Conservation (phyloP, 495 filamentous ascomycete species). For the Penicillium cataractarum region DNA sequence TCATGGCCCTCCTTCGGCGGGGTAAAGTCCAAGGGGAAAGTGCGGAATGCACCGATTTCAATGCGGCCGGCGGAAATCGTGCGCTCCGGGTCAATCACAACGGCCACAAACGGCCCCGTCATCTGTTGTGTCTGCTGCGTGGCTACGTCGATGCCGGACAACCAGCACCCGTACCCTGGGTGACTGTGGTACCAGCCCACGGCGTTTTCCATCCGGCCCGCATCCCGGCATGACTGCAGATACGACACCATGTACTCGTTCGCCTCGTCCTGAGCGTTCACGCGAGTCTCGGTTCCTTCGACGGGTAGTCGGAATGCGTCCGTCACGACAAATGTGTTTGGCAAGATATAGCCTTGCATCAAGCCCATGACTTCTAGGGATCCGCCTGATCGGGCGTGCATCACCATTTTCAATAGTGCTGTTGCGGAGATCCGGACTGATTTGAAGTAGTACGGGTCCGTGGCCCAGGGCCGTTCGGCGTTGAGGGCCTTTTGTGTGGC, state of each 20-base stretch:
- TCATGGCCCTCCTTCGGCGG: constrained; percentile 48
- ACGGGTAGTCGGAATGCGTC: constrained; percentile 95
- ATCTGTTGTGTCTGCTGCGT: constrained; percentile 89
- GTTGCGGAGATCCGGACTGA: constrained; percentile 89
- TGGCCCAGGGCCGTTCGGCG: constrained; percentile 73
- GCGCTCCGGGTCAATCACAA: constrained; percentile 96
- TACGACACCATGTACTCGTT: constrained; percentile 96
- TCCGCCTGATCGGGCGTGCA: constrained; percentile 94
- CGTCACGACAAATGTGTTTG: constrained; percentile 86
- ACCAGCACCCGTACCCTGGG: constrained; percentile 98
- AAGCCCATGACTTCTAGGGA: constrained; percentile 95
- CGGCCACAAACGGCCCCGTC: constrained; percentile 88
- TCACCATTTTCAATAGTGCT: constrained; percentile 97
- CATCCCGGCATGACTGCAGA: constrained; percentile 71
- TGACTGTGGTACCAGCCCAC: constrained; percentile 99
- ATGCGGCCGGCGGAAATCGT: constrained; percentile 95
- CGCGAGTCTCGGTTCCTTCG: constrained; percentile 95
- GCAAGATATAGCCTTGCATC: constrained; percentile 90
- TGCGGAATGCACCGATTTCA: constrained; percentile 96
- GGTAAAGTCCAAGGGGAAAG: constrained; percentile 79
- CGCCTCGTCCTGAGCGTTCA: constrained; percentile 93
- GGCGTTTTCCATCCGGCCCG: constrained; percentile 81
- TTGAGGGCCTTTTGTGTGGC: constrained; percentile 61
- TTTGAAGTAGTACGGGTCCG: constrained; percentile 90
- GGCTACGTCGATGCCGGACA: constrained; percentile 90